Base-by-base conservation (phyloP, 148 eudicot genomes). In the Dianthus caryophyllus region DNA sequence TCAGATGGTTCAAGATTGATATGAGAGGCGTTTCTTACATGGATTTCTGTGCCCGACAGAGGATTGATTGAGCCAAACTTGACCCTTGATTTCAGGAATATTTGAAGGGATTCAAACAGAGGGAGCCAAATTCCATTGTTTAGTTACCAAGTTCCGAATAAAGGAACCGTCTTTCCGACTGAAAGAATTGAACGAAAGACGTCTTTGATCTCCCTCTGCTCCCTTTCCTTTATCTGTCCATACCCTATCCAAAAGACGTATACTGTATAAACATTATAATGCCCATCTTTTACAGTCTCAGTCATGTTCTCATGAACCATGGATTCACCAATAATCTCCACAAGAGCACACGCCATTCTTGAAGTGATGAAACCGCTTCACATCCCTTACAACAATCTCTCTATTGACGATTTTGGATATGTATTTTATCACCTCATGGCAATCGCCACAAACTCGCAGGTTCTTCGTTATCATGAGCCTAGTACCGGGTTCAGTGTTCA, bases 341-440 rank as follows among this genome's bases (percentile, higher is more conserved):
- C 82, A 83, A 0, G 80, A 83, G 63, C 87, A 86, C 3, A 69
- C 61, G 48, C 84, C 82, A 29, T 76, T 36, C 64, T 68, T 86
- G 61, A 84, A 81, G 43, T 71, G 84, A 74, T 76, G 85, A 65
- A 79, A 86, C 43, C 81, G 74, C 73, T 80, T 86, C 60, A 78
- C 79, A 66, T 84, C 86, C 65, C 86, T 80, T 52, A 78, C 86
- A 36, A 82, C 51, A 26, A 77, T 84, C 66, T 82, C 84, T 55
- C 83, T 76, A 17, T 73, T 51, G 17, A 65, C 77, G n/a, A 82
- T 74, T 51, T 65, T 51, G 2, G 81, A 80, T 16, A 82, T 77
- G 47, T 66, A 80, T 52, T 81, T 83, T 56, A 78, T 81, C 36
- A 71, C 79, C 71, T 75, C 81, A 58, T 79, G 78, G 52, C 83